Percentiles rank a stretch among this genome's conserved stretches.
Conservation (phyloP, 257 asterid species). For the Gentiana straminea region DNA sequence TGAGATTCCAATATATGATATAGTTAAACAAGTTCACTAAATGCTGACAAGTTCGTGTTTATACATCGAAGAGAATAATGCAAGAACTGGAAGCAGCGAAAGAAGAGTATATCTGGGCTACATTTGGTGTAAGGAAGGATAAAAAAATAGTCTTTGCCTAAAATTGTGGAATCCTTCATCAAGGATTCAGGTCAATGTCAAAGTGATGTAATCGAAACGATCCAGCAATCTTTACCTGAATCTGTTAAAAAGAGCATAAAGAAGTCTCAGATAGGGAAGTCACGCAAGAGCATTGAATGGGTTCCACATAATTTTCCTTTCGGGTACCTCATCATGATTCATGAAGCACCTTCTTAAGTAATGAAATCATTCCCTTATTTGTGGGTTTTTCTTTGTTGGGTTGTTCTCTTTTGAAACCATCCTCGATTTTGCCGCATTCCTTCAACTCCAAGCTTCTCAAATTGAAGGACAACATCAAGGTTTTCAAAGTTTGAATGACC, state of each 20-base stretch:
- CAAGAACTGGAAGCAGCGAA: constrained; percentile 90
- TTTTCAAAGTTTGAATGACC: too few relatives aligned
- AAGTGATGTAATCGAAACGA: constrained; percentile 51
- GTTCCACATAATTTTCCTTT: constrained; percentile 67
- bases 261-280: constrained; percentile 58
- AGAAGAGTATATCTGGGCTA: constrained; percentile 82
- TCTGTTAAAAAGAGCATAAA: constrained; percentile 52
- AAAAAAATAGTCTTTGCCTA: constrained; percentile 69
- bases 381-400: too few relatives aligned
- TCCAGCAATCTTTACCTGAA: constrained; percentile 62
- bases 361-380: too few relatives aligned
- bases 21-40: constrained; percentile 13
- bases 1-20: too few relatives aligned
- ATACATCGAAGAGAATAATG: constrained; percentile 59
- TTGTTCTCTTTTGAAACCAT: too few relatives aligned
- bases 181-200: constrained; percentile 65
- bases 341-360: too few relatives aligned
- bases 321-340: constrained; percentile 60
- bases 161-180: constrained; percentile 56
- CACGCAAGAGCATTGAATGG: constrained; percentile 72
- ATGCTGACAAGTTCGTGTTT: constrained; percentile 58
- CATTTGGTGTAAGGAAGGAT: constrained; percentile 70
- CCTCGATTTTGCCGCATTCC: too few relatives aligned
- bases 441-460: not conserved
- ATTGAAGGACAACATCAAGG: too few relatives aligned